A percentile compares a stretch with the other conserved stretches of the same genome.
These are phyloP conservation scores for Rosa multiflora DNA, from an alignment of 306 rosid species.

Conservation along the genomic window DNA sequence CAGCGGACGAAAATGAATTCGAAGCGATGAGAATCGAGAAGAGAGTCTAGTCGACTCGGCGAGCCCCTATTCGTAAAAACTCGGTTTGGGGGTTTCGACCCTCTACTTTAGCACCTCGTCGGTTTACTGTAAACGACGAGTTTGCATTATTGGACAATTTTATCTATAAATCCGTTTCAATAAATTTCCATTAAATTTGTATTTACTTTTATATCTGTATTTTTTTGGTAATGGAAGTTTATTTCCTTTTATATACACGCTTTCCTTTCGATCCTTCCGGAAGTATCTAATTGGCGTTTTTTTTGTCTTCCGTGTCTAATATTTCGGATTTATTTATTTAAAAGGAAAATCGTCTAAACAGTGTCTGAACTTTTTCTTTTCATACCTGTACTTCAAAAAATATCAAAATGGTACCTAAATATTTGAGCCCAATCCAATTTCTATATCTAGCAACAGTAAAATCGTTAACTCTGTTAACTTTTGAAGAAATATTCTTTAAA, in stretches of 20 bases:
- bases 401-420: too few species aligned
- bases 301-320: too few species aligned
- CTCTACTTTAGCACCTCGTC: not conserved
- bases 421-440: too few species aligned
- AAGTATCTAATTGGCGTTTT: too few species aligned
- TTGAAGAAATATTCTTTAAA: too few species aligned
- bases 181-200: not conserved
- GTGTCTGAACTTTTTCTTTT: too few species aligned
- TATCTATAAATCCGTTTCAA: not conserved
- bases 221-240: not conserved
- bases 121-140: not conserved
- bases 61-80: not conserved
- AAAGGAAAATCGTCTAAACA: too few species aligned
- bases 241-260: not conserved
- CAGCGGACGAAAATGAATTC: not conserved
- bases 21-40: constrained; percentile 1
- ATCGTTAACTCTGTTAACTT: too few species aligned
- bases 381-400: too few species aligned
- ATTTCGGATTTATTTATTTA: too few species aligned
- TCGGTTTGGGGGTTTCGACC: not conserved
- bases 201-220: not conserved
- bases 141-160: not conserved
- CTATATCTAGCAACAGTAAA: too few species aligned
- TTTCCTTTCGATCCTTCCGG: too few species aligned
- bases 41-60: not conserved